Base-by-base conservation (phyloP, 169 alveolate genomes). In the Cryptosporidium canis region DNA sequence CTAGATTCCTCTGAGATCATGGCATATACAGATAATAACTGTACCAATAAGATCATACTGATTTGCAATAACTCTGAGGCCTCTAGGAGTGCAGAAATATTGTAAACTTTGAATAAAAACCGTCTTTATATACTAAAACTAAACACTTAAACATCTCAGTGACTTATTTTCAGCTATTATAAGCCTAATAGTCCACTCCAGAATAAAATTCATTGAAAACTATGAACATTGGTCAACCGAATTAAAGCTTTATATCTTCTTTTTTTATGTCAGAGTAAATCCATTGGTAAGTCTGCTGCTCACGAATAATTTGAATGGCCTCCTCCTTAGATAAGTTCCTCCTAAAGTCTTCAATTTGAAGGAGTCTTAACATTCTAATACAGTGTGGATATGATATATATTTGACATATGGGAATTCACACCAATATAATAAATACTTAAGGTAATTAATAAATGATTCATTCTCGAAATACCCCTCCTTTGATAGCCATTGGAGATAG, bases 351-450 rank as follows among this genome's bases (percentile, higher is more conserved):
- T 44, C 70, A 43, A 39, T 71, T 58, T 85, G 83, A 11, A 85
- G 53, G 5, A 67, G 61, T 37, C 83, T 83, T 61, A 85, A 21
- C 37, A 85, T 44, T 58, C 53, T 85, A n/a, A 85, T 56, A 29
- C 92, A 68, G n/a, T 77, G 83, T 24, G 92, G 92, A 24, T 85
- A 85, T 35, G 72, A 65, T 18, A 85, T 70, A 43, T 85, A 85
- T 29, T 71, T 85, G 14, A 43, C 33, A 58, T 77, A 85, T 24
- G 85, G 90, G 9, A 51, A 67, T 18, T 70, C 61, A 41, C 83
- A 77, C 77, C 85, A 85, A 44, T 85, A 85, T 24, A 56, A 58
- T 56, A 85, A 58, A 71, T 85, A 85, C 24, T 68, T 45, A 16
- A 85, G 47, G 63, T 85, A 85, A 43, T 83, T 85, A n/a, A 71